Base-by-base conservation (phyloP, 2,329 filamentous ascomycete genomes). In the Cladosporium sphaerospermum region DNA sequence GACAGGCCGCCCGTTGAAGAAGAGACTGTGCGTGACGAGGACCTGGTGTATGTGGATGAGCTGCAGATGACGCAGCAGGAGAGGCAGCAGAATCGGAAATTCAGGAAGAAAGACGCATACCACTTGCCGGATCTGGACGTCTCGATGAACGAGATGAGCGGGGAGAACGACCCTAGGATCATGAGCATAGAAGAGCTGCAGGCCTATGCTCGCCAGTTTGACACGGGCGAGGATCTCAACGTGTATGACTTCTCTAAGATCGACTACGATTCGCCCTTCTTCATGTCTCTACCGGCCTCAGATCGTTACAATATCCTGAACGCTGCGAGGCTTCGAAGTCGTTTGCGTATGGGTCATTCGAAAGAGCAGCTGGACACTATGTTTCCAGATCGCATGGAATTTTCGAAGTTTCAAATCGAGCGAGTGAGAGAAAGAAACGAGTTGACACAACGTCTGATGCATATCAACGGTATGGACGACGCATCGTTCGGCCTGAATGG, bases 291-390 rank as follows among this genome's bases (percentile, higher is more conserved):
- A 54, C 93, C 95, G 0, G 79, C 90, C 1, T 85, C 86, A 2
- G 93, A 99, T 73, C 83, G 92, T 45, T 99, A 99, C 75, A 97
- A 97, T 63, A 99, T 99, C 50, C 73, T 99, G 18, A 99, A 99
- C 66, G 93, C 95, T 1, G 93, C 95, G 1, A 80, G 93, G 56
- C 68, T 99, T 56, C 79, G 93, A 53, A 96, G 89, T 68, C 80
- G 93, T 50, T 76, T 99, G 64, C 83, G 93, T 66, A 96, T 99
- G 92, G 93, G 93, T 0, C 81, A 96, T 62, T 95, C 89, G 53
- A 97, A 97, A 70, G 92, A 99, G 59, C 93, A 99, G 70, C 73
- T 99, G 11, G 91, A 97, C 61, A 82, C 79, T 43, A 99, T 99
- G 93, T 99, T 99, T 67, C 92, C 93, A 0, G 87, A 99, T 67